Base-by-base conservation (phyloP, 2,329 filamentous ascomycete species). In the Mollisia scopiformis region DNA sequence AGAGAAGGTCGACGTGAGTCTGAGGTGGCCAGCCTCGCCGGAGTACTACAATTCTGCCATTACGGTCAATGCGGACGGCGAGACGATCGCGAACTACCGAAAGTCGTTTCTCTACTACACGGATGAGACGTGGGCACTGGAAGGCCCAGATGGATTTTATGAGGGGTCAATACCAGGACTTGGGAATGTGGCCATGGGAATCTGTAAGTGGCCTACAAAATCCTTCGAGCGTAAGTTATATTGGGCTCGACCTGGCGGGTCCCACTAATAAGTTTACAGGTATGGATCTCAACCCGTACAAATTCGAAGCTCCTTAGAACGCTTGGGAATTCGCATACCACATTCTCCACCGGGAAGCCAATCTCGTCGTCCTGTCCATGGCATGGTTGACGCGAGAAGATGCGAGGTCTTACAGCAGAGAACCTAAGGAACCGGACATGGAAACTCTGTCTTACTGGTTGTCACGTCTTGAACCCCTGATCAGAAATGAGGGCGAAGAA, bases 371-470 rank as follows among this genome's bases (percentile, higher is more conserved):
- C 33, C 67, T 94, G 0, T 86, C 84, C 3, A 93, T 93, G 91
- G 90, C 91, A 0, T 94, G 90, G 91, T 78, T 91, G 31, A 92
- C 89, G 1, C 78, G 73, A 58, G 85, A 79, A 62, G 82, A 79
- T 68, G 79, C 74, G 1, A 78, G 69, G 19, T 59, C 61, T 7
- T 86, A 78, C 71, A 85, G 69, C 61, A 79, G 67, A 28, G 77
- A 65, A 65, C 84, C 84, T 0, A 72, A 80, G 1, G 83, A 87
- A 53, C 89, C 90, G 0, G 90, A 93, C 65, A 82, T 90, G 75
- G 85, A 91, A 25, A 92, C 90, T 0, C 72, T 94, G 8, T 83
- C 84, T 0, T 94, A 94, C 68, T 94, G 91, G 91, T 78, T 92
- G 0, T 82, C 85, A 19, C 82, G 91, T 0, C 79, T 94, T 3